Evolutionary conservation across 768 basidiomycete species (phyloP).

Genomic region (Gyrodon lividus): DNA sequence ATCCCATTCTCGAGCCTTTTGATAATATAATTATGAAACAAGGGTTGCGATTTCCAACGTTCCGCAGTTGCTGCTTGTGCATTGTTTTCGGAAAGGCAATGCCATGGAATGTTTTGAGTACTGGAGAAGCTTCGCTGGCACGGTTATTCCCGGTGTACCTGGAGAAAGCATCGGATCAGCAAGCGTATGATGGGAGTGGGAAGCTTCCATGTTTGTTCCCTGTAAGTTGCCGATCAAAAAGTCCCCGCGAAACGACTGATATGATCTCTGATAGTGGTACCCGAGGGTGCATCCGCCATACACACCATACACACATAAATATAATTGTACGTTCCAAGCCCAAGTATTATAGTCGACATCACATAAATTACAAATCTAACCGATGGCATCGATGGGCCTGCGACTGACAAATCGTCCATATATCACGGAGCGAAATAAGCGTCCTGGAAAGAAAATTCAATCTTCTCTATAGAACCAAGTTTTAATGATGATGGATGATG

Average conservation of each 20-base stretch:
- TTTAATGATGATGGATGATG: too few relatives aligned
- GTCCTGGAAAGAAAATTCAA: conserved; percentile 13
- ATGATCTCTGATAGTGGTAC: too few relatives aligned
- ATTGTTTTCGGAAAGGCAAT: neutral
- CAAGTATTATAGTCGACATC: conserved; percentile 12
- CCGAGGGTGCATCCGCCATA: too few relatives aligned
- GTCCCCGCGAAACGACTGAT: neutral
- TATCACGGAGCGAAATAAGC: conserved; percentile 19
- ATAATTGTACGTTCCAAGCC: neutral
- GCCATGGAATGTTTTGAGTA: neutral
- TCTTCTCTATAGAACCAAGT: conserved; percentile 6
- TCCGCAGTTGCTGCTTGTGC: neutral
- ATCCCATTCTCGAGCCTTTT: neutral
- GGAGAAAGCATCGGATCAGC: neutral
- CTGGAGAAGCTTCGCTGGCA: neutral
- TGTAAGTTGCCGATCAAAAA: neutral
- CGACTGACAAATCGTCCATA: conserved; percentile 28
- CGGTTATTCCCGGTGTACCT: neutral
- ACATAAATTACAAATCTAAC: conserved; percentile 30
- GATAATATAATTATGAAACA: neutral
- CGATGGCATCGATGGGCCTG: conserved; percentile 5
- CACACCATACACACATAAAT: too few relatives aligned
- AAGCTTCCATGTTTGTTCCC: neutral
- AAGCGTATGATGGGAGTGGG: neutral
- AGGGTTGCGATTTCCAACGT: neutral